Percentiles rank a stretch among this genome's conserved stretches.
These are phyloP conservation scores for Clarireedia homoeocarpa DNA, from an alignment of 2,329 filamentous ascomycete genomes.

Conservation along the genomic window DNA sequence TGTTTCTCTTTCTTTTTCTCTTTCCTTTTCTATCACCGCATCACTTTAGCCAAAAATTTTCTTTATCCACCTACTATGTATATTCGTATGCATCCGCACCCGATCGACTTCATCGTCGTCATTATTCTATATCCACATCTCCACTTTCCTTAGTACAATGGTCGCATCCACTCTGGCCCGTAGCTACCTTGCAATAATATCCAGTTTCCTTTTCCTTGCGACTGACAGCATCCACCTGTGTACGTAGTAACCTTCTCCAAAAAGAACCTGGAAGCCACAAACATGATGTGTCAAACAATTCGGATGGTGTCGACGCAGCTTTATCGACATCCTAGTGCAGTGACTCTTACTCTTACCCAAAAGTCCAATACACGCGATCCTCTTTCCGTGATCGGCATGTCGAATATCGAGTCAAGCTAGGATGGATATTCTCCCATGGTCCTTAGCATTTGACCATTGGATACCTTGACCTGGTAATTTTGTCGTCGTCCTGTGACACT, in stretches of 20 bases:
- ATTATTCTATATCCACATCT: too few relatives aligned
- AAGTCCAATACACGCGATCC: background rate
- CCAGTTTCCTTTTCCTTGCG: background rate
- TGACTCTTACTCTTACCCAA: background rate
- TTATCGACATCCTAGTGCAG: too few relatives aligned
- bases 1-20: background rate
- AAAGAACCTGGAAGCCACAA: background rate
- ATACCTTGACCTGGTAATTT: background rate
- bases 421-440: background rate
- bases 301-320: background rate
- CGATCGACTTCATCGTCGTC: too few relatives aligned
- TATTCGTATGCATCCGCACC: too few relatives aligned
- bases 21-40: background rate
- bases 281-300: background rate
- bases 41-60: background rate
- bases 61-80: background rate
- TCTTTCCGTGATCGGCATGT: background rate
- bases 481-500: background rate
- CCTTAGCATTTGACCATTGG: background rate
- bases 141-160: too few relatives aligned
- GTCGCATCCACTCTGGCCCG: background rate
- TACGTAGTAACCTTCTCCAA: too few relatives aligned
- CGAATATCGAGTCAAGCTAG: background rate
- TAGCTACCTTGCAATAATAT: background rate
- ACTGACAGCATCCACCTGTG: background rate